Percentiles rank a stretch among this genome's conserved stretches.
phyloP scores from a whole-genome alignment of 129 eudicot genomes.

The Chrysanthemum lavandulifolium region DNA sequence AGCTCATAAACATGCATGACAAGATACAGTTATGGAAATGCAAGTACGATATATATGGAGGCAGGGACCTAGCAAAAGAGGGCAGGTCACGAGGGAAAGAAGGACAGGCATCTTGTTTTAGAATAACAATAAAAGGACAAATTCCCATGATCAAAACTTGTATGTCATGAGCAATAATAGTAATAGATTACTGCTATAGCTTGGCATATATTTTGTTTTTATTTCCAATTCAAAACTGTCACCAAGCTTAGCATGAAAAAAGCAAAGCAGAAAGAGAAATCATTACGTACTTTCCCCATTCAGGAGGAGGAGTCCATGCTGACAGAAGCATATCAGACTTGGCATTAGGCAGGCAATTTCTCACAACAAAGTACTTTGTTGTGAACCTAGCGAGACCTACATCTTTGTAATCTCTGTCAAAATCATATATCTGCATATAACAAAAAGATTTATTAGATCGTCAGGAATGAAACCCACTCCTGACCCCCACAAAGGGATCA shows the following conservation, averaged over 20 bases:
- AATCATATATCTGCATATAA: constrained; percentile 81
- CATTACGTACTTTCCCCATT: constrained; percentile 93
- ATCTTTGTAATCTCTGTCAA: constrained; percentile 93
- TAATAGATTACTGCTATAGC: background rate
- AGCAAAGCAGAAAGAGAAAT: background rate
- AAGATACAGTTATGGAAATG: background rate
- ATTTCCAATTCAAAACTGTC: background rate
- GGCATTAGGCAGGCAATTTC: constrained; percentile 93
- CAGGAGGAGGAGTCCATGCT: constrained; percentile 98
- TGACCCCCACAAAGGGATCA: background rate
- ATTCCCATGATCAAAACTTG: background rate
- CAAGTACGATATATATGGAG: background rate
- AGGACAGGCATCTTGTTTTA: constrained; percentile 9
- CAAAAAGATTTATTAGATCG: constrained; percentile 22
- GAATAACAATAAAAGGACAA: constrained; percentile 16
- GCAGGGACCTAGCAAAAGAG: background rate
- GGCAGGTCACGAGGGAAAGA: constrained; percentile 2
- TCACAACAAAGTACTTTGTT: constrained; percentile 84
- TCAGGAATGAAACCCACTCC: constrained; percentile 13
- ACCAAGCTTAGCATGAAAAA: constrained; percentile 13
- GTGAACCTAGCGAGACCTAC: constrained; percentile 93
- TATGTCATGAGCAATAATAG: constrained; percentile 2
- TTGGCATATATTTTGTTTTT: background rate
- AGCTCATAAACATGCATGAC: background rate
- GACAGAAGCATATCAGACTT: constrained; percentile 93